These are phyloP conservation scores for Lasiosphaeriaceae sp. DNA, from an alignment of 495 filamentous ascomycete genomes.

Conservation along the genomic window DNA sequence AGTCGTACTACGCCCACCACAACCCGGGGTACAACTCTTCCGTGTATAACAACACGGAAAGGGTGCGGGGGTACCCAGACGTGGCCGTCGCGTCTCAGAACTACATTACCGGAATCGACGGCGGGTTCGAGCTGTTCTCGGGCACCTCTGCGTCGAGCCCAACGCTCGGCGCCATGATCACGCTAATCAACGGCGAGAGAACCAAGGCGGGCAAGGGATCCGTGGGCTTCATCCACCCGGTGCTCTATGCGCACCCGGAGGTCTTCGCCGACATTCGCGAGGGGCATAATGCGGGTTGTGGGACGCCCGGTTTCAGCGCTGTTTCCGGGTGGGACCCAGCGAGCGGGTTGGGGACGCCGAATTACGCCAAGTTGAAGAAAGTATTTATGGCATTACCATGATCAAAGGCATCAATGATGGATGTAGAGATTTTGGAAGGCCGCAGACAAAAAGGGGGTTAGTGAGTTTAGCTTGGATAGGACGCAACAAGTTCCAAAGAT, in stretches of 20 bases:
- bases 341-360: slow-evolving; percentile 52
- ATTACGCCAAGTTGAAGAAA: slow-evolving; percentile 46
- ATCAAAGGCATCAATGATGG: not conserved
- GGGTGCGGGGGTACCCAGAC: slow-evolving; percentile 17
- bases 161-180: slow-evolving; percentile 10
- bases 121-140: slow-evolving; percentile 3
- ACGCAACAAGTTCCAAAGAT: too few relatives aligned
- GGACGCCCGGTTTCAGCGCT: slow-evolving; percentile 46
- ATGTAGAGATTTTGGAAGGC: too few relatives aligned
- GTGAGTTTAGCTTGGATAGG: too few relatives aligned
- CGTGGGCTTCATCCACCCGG: slow-evolving; percentile 51
- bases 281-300: slow-evolving; percentile 47
- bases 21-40: slow-evolving; percentile 15
- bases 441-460: too few relatives aligned
- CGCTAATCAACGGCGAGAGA: slow-evolving; percentile 46
- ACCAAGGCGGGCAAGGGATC: slow-evolving; percentile 42
- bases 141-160: slow-evolving; percentile 17
- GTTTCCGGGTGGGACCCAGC: slow-evolving; percentile 52
- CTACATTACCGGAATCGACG: slow-evolving; percentile 9
- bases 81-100: slow-evolving; percentile 6
- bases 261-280: slow-evolving; percentile 48
- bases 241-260: slow-evolving; percentile 44
- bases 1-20: slow-evolving; percentile 19
- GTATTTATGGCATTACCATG: slow-evolving; percentile 28
- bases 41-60: slow-evolving; percentile 14